Evolutionary conservation across 202 grass and related monocot species (phyloP).

Genomic region (Dendrocalamus latiflorus): DNA sequence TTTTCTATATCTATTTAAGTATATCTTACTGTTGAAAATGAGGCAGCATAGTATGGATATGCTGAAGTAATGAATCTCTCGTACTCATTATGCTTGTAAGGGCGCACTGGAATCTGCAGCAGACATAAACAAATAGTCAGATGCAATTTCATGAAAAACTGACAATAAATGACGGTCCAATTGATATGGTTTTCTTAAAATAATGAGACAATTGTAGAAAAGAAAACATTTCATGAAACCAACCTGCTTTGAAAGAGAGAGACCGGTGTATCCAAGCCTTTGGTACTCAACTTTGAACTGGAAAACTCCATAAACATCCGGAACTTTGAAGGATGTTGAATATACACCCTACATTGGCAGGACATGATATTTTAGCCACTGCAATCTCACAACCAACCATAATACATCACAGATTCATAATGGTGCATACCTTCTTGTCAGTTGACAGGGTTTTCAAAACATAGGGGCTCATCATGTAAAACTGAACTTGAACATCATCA

Average conservation of each 20-base stretch:
- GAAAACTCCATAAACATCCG: slow-evolving; percentile 99
- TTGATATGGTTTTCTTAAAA: neutral
- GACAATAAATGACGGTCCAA: neutral
- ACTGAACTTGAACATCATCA: slow-evolving; percentile 98
- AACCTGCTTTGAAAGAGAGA: slow-evolving; percentile 94
- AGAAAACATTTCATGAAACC: slow-evolving; percentile 5
- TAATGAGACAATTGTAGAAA: neutral
- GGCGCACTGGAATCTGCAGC: slow-evolving; percentile 85
- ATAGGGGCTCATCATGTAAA: slow-evolving; percentile 99
- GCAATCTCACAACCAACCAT: slow-evolving; percentile 13
- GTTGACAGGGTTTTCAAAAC: slow-evolving; percentile 78
- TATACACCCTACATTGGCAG: slow-evolving; percentile 56
- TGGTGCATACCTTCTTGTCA: slow-evolving; percentile 53
- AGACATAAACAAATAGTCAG: slow-evolving; percentile 1
- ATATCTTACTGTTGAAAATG: slow-evolving; percentile 90
- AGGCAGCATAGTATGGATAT: slow-evolving; percentile 85
- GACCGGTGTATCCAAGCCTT: slow-evolving; percentile 84
- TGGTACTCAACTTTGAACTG: slow-evolving; percentile 97
- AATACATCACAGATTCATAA: slow-evolving; percentile 4
- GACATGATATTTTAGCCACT: slow-evolving; percentile 23
- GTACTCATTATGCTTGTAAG: slow-evolving; percentile 90
- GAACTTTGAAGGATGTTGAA: slow-evolving; percentile 88
- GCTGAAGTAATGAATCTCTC: slow-evolving; percentile 96
- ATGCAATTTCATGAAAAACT: neutral
- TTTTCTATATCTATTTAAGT: neutral